Conservation (phyloP, 305 asterid genomes). For the Andrographis paniculata region DNA sequence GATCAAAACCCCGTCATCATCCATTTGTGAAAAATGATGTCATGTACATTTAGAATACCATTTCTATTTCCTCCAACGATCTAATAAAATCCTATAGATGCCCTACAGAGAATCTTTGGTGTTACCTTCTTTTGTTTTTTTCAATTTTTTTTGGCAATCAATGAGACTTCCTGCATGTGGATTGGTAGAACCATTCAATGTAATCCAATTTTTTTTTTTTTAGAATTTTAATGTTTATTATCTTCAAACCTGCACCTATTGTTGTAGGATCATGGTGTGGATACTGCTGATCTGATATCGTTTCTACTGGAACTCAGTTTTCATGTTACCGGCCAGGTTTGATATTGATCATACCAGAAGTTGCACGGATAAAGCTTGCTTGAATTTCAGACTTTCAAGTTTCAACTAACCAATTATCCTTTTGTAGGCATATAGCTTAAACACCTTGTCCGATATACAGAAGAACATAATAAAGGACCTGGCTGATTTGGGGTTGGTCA, state of each 20-base stretch:
- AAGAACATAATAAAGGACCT: constrained; percentile 71
- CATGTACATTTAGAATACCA: no score
- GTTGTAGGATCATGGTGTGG: constrained; percentile 86
- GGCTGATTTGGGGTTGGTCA: constrained; percentile 86
- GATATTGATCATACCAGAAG: constrained; percentile 12
- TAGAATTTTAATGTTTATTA: not conserved
- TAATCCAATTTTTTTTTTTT: not conserved
- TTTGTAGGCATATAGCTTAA: constrained; percentile 73
- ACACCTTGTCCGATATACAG: constrained; percentile 69
- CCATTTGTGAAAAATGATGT: no score
- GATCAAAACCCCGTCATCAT: no score
- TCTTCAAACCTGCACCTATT: no score
- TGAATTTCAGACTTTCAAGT: constrained; percentile 15
- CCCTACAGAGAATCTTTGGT: not conserved
- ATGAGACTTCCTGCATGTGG: no score
- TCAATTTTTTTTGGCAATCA: no score
- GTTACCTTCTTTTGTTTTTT: no score
- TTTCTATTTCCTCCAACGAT: no score
- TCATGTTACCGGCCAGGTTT: constrained; percentile 91
- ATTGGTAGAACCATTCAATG: not conserved
- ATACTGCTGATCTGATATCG: constrained; percentile 87
- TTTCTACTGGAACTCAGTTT: constrained; percentile 93
- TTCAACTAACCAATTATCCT: constrained; percentile 16
- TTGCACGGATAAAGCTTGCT: constrained; percentile 13
- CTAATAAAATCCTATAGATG: no score